Evolutionary conservation across 495 filamentous ascomycete genomes (phyloP).

Genomic region (Penicillium bovifimosum): DNA sequence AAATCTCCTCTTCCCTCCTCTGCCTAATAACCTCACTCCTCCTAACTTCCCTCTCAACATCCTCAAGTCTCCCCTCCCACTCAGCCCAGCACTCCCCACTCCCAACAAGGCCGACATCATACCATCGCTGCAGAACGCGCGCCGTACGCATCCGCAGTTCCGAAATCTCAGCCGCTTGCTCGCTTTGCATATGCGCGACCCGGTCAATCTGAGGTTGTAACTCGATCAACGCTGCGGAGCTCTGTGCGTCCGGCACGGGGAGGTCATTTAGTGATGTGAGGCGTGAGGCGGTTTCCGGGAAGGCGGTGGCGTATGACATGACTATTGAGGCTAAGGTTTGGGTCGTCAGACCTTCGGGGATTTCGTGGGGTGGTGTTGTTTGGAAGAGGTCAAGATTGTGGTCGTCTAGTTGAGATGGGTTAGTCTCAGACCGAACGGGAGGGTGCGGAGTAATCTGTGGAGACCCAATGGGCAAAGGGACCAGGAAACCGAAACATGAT

Average conservation of each 20-base stretch:
- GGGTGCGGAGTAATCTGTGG: background rate
- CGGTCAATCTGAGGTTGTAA: slow-evolving; percentile 66
- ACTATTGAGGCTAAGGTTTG: slow-evolving; percentile 58
- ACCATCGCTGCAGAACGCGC: slow-evolving; percentile 69
- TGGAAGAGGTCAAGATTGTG: slow-evolving; percentile 56
- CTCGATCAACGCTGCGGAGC: slow-evolving; percentile 60
- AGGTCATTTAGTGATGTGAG: slow-evolving; percentile 75
- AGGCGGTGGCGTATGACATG: slow-evolving; percentile 66
- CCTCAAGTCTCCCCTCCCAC: slow-evolving; percentile 62
- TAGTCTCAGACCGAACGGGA: slow-evolving; percentile 1
- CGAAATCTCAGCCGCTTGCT: slow-evolving; percentile 66
- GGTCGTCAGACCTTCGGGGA: slow-evolving; percentile 41
- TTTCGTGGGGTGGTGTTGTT: slow-evolving; percentile 27
- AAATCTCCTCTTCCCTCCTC: slow-evolving; percentile 38
- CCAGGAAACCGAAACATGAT: background rate
- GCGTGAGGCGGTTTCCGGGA: slow-evolving; percentile 69
- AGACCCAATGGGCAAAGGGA: background rate
- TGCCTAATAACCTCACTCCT: slow-evolving; percentile 48
- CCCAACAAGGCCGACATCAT: slow-evolving; percentile 64
- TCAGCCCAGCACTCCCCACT: slow-evolving; percentile 69
- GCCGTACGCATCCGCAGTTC: slow-evolving; percentile 70
- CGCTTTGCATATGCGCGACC: slow-evolving; percentile 58
- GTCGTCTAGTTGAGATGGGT: slow-evolving; percentile 38
- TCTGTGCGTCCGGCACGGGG: slow-evolving; percentile 63
- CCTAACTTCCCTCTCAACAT: slow-evolving; percentile 60